phyloP scores from a whole-genome alignment of 805 yeast genomes.

The Candida chauliodis region DNA sequence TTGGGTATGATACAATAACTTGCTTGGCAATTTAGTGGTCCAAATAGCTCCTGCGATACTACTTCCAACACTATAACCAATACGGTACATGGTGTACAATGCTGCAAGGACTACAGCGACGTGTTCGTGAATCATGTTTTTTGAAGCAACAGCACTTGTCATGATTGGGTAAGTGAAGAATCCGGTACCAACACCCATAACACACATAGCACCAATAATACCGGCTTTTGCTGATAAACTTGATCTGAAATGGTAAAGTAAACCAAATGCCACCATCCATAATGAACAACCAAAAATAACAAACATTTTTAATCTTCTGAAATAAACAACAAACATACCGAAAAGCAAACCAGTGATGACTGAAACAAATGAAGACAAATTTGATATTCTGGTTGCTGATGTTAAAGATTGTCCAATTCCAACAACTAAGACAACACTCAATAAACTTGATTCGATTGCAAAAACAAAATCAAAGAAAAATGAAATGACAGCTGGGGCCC shows the following conservation, averaged over 20 bases:
- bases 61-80: slow-evolving; percentile 64
- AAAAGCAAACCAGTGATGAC: slow-evolving; percentile 56
- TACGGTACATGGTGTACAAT: slow-evolving; percentile 53
- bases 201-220: slow-evolving; percentile 59
- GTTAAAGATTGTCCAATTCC: slow-evolving; percentile 54
- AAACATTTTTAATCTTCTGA: slow-evolving; percentile 55
- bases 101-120: slow-evolving; percentile 61
- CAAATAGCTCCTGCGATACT: slow-evolving; percentile 69
- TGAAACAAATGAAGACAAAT: slow-evolving; percentile 62
- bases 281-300: slow-evolving; percentile 54
- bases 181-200: slow-evolving; percentile 73
- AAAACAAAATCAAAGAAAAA: slow-evolving; percentile 58
- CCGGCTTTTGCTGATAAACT: slow-evolving; percentile 43
- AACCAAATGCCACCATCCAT: slow-evolving; percentile 62
- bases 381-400: slow-evolving; percentile 66
- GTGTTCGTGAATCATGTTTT: slow-evolving; percentile 47
- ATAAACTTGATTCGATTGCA: slow-evolving; percentile 67
- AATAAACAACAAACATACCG: slow-evolving; percentile 50
- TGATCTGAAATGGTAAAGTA: slow-evolving; percentile 56
- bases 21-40: slow-evolving; percentile 54
- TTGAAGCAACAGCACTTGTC: slow-evolving; percentile 52
- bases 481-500: slow-evolving; percentile 64
- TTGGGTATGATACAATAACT: slow-evolving; percentile 32
- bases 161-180: slow-evolving; percentile 65
- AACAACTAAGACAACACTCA: slow-evolving; percentile 64